These are phyloP conservation scores for Apiospora marii DNA, from an alignment of 2,329 filamentous ascomycete genomes.

Conservation along the genomic window DNA sequence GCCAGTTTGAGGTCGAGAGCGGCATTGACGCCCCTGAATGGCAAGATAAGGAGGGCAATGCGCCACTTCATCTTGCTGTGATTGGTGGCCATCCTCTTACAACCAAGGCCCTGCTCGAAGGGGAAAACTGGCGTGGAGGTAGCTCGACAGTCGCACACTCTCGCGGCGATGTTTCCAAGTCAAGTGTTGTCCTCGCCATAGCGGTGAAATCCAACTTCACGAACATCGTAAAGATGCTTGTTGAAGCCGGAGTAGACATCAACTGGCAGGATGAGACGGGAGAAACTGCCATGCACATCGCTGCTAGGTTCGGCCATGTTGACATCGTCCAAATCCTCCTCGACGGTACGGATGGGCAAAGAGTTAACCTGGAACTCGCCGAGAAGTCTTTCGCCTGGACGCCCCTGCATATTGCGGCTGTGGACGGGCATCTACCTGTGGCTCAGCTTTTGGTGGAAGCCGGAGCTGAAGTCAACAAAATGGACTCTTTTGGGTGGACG, in stretches of 20 bases:
- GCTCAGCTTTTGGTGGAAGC: constrained; percentile 80
- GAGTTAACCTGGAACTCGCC: constrained; percentile 75
- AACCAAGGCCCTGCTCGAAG: constrained; percentile 80
- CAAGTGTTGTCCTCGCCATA: constrained; percentile 85
- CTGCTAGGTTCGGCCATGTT: constrained; percentile 85
- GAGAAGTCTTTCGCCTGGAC: constrained; percentile 95
- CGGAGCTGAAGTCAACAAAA: constrained; percentile 76
- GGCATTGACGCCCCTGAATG: constrained; percentile 88
- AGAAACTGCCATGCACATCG: constrained; percentile 91
- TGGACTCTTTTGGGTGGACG: constrained; percentile 92
- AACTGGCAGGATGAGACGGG: constrained; percentile 92
- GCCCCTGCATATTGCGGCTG: constrained; percentile 89
- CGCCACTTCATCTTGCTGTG: constrained; percentile 90
- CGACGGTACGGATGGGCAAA: constrained; percentile 73
- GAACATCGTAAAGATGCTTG: constrained; percentile 84
- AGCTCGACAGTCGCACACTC: constrained; percentile 68
- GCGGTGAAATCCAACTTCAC: constrained; percentile 89
- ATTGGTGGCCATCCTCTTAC: constrained; percentile 90
- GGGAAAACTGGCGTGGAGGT: constrained; percentile 77
- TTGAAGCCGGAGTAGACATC: constrained; percentile 89
- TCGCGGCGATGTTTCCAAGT: constrained; percentile 77
- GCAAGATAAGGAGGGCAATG: constrained; percentile 93
- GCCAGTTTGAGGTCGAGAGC: constrained; percentile 81
- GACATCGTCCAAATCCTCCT: constrained; percentile 82
- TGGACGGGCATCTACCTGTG: constrained; percentile 82